These are phyloP conservation scores for Hyphopichia fennica DNA, from an alignment of 1,139 yeast genomes.

Conservation along the genomic window DNA sequence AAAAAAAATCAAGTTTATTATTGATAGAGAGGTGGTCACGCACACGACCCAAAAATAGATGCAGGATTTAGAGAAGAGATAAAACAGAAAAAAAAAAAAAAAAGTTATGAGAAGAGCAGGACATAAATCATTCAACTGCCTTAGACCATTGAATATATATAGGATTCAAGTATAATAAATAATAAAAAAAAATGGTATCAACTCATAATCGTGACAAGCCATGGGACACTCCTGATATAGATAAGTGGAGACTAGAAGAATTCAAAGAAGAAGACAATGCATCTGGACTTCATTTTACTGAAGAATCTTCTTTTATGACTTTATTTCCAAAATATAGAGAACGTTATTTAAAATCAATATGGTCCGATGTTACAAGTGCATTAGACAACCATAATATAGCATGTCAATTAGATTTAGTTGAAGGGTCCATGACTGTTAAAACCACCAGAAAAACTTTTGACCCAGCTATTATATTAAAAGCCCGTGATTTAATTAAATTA, in stretches of 20 bases:
- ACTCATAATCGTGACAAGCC: constrained; percentile 94
- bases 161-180: too few species aligned
- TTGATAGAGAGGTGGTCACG: background rate
- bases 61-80: background rate
- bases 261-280: constrained; percentile 88
- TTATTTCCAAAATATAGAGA: constrained; percentile 97
- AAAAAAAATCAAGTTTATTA: too few species aligned
- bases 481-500: constrained; percentile 90
- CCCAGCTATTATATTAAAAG: constrained; percentile 91
- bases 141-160: too few species aligned
- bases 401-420: constrained; percentile 86
- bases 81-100: constrained; percentile 1
- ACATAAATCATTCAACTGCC: background rate
- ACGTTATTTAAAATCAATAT: constrained; percentile 78
- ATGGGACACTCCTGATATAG: constrained; percentile 96
- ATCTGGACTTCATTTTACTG: constrained; percentile 84
- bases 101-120: background rate
- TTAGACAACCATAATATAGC: constrained; percentile 72
- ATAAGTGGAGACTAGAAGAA: constrained; percentile 89
- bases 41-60: background rate
- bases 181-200: constrained; percentile 64
- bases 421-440: constrained; percentile 95
- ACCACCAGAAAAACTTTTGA: constrained; percentile 95
- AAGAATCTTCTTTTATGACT: constrained; percentile 93
- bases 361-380: constrained; percentile 90